Evolutionary conservation across 768 basidiomycete genomes (phyloP).

Genomic region (Omphalotus guepiniiformis): DNA sequence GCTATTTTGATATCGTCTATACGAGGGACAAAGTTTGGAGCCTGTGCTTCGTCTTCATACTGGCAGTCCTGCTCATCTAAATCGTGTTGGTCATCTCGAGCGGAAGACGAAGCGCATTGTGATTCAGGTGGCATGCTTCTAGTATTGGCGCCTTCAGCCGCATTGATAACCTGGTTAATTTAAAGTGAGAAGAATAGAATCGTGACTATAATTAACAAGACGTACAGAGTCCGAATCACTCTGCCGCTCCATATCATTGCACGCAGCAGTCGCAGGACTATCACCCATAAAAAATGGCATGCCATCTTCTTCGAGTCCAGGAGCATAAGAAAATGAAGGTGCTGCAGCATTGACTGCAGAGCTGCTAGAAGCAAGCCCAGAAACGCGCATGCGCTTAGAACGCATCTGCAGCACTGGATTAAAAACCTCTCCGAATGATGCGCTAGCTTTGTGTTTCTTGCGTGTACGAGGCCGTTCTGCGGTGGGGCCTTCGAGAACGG

Average conservation of each 20-base stretch:
- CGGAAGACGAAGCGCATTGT: background rate
- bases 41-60: background rate
- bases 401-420: background rate
- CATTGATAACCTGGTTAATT: background rate
- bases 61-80: background rate
- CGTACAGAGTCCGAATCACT: background rate
- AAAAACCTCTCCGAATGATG: background rate
- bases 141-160: background rate
- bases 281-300: background rate
- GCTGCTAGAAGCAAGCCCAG: background rate
- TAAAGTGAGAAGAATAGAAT: background rate
- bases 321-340: background rate
- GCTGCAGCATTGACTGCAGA: background rate
- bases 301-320: background rate
- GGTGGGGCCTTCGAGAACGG: background rate
- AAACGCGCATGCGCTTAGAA: background rate
- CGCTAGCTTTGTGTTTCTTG: background rate
- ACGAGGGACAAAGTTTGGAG: background rate
- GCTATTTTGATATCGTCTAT: conserved; percentile 3
- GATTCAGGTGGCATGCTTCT: background rate
- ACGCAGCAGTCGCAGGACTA: too few relatives aligned
- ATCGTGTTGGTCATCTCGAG: background rate
- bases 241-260: background rate
- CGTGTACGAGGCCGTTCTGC: background rate
- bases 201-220: background rate